Conservation (phyloP, 257 asterid species). For the Henckelia pumila region DNA sequence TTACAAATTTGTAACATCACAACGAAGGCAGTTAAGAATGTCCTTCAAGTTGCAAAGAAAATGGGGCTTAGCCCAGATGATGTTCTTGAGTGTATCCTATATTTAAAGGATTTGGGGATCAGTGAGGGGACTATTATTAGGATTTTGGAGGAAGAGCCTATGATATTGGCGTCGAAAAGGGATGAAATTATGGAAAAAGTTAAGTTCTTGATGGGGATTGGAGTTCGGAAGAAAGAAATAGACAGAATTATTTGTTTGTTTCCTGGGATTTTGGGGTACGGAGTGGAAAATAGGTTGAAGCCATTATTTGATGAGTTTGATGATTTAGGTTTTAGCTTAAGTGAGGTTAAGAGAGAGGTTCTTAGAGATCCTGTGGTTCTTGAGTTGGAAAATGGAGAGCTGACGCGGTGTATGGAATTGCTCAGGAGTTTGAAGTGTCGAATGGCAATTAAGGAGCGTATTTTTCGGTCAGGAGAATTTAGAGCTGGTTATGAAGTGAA, state of each 20-base stretch:
- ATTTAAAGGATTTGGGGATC: constrained; percentile 52
- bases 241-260: constrained; percentile 43
- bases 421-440: constrained; percentile 70
- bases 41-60: constrained; percentile 47
- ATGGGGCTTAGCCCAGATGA: constrained; percentile 47
- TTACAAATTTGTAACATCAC: constrained; percentile 33
- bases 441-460: constrained; percentile 43
- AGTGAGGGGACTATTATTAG: constrained; percentile 40
- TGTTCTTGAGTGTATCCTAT: constrained; percentile 34
- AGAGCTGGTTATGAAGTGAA: constrained; percentile 67
- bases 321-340: constrained; percentile 53
- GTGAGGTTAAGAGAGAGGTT: constrained; percentile 51
- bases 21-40: constrained; percentile 34
- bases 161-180: constrained; percentile 40
- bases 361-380: constrained; percentile 59
- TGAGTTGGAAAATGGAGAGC: constrained; percentile 77
- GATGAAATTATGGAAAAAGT: constrained; percentile 35
- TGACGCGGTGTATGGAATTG: constrained; percentile 62
- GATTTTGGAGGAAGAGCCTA: constrained; percentile 63
- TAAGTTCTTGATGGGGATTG: constrained; percentile 51
- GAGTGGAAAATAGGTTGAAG: constrained; percentile 46
- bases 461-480: constrained; percentile 51
- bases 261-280: constrained; percentile 53
- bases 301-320: constrained; percentile 64
- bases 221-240: constrained; percentile 40